These are phyloP conservation scores for Aegilops bicornis DNA, from an alignment of 176 grass and related monocot genomes.

Conservation along the genomic window DNA sequence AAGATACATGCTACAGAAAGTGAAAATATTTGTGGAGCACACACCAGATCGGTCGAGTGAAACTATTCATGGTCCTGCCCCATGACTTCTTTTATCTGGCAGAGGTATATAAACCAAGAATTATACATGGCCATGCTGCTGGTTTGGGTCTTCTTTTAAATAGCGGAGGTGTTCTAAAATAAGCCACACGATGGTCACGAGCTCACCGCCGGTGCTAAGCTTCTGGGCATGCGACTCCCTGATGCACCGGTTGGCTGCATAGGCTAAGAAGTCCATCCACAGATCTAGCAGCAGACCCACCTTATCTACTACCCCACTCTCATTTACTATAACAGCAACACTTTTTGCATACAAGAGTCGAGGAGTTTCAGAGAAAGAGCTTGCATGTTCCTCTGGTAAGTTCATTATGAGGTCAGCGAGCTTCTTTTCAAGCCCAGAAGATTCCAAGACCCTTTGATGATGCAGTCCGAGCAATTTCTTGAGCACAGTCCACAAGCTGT, in stretches of 20 bases:
- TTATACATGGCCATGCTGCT: neutral
- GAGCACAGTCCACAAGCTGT: neutral
- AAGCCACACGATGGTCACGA: neutral
- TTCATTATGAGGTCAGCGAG: neutral
- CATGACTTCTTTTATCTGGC: too few species aligned
- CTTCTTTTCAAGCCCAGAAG: neutral
- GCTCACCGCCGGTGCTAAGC: neutral
- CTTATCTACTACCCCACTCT: neutral
- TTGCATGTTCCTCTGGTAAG: too few species aligned
- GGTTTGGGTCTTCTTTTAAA: neutral
- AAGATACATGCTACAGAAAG: too few species aligned
- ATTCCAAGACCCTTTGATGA: neutral
- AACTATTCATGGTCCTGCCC: too few species aligned
- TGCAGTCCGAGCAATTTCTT: neutral
- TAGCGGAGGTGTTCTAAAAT: neutral
- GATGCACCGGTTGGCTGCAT: slow-evolving; percentile 8
- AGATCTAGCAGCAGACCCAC: neutral
- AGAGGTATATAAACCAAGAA: too few species aligned
- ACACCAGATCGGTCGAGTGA: too few species aligned
- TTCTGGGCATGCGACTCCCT: slow-evolving; percentile 6
- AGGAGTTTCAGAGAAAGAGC: neutral
- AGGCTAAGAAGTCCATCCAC: neutral
- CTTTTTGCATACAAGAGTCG: neutral
- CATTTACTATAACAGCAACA: accelerated
- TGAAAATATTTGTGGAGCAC: too few species aligned